A percentile compares a stretch with the other conserved stretches of the same genome.
phyloP scores from a whole-genome alignment of 2,329 filamentous ascomycete species.

The Cladosporium colombiae region DNA sequence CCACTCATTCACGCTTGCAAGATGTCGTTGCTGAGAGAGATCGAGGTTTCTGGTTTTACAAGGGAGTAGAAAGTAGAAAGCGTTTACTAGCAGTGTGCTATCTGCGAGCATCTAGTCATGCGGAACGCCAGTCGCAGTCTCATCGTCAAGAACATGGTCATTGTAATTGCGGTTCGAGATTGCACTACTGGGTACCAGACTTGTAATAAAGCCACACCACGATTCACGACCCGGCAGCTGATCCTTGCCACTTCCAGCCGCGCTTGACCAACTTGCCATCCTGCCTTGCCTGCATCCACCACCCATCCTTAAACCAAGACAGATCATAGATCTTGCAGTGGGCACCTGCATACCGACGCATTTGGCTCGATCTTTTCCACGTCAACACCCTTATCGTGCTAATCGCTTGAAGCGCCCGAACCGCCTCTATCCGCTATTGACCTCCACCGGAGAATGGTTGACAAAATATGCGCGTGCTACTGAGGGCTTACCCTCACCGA shows the following conservation, averaged over 20 bases:
- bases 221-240: neutral
- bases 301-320: neutral
- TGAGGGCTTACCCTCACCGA: slow-evolving; percentile 83
- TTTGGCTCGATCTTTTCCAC: neutral
- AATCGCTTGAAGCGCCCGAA: neutral
- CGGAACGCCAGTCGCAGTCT: neutral
- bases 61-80: neutral
- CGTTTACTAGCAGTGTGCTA: neutral
- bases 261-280: slow-evolving; percentile 6
- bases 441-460: slow-evolving; percentile 9
- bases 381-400: neutral
- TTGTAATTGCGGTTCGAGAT: neutral
- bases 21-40: neutral
- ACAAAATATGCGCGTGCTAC: slow-evolving; percentile 56
- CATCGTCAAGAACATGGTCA: neutral
- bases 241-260: slow-evolving; percentile 5
- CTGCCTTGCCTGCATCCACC: neutral
- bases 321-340: neutral
- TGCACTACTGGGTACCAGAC: neutral
- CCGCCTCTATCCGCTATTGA: slow-evolving; percentile 1
- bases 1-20: neutral
- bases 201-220: neutral
- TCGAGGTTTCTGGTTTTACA: neutral
- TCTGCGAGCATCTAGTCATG: neutral
- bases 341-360: neutral